Percentiles rank a stretch among this genome's conserved stretches.
These are phyloP conservation scores for Neotropicomus parvogracilis DNA, from an alignment of 1,284 basidiomycete species.

Conservation along the genomic window DNA sequence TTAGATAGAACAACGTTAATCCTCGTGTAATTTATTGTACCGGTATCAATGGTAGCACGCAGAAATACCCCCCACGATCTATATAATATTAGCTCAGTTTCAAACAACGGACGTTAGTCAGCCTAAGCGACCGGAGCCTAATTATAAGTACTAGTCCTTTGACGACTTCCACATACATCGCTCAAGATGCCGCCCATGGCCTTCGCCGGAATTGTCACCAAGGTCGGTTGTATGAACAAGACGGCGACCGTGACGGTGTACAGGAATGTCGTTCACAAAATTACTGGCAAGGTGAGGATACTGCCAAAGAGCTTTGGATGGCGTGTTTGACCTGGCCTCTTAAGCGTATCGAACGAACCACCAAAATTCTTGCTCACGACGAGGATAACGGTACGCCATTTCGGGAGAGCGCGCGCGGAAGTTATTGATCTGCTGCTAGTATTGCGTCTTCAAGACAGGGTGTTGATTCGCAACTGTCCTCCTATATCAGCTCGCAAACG, in stretches of 20 bases:
- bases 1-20: constrained; percentile 5
- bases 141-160: too few species aligned
- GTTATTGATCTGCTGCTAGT: constrained; percentile 39
- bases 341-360: constrained; percentile 67
- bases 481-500: constrained; percentile 73
- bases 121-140: too few species aligned
- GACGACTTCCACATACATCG: background rate
- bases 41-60: background rate
- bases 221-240: constrained; percentile 76
- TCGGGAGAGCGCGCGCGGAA: background rate
- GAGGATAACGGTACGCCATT: constrained; percentile 55
- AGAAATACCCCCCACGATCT: too few species aligned
- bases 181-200: constrained; percentile 68
- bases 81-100: too few species aligned
- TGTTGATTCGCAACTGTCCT: constrained; percentile 74
- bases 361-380: constrained; percentile 75
- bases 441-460: constrained; percentile 62
- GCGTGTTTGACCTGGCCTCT: constrained; percentile 5
- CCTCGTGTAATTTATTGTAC: background rate
- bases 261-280: constrained; percentile 60
- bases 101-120: too few species aligned
- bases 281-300: constrained; percentile 65
- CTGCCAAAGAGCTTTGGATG: background rate
- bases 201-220: constrained; percentile 68
- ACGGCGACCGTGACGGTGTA: constrained; percentile 78